phyloP scores from a whole-genome alignment of 2,329 filamentous ascomycete species.

The Ophiostoma sp. region DNA sequence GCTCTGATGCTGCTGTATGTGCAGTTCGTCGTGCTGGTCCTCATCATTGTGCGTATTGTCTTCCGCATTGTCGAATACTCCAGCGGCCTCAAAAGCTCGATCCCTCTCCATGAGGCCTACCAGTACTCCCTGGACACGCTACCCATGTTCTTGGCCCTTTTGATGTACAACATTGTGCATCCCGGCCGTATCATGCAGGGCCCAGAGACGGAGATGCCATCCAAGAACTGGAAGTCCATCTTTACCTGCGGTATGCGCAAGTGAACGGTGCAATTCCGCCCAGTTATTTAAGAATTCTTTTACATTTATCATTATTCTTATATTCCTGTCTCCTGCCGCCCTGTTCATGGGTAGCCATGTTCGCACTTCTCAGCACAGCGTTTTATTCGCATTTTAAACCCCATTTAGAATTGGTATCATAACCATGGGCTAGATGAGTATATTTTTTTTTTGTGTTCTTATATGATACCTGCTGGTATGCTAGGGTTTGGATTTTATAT shows the following conservation, averaged over 20 bases:
- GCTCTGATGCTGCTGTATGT: slow-evolving; percentile 3
- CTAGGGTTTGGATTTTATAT: too few relatives aligned
- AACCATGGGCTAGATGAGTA: too few relatives aligned
- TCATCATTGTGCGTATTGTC: not conserved
- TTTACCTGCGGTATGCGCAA: not conserved
- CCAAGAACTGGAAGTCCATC: not conserved
- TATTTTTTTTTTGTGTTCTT: too few relatives aligned
- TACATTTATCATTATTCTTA: too few relatives aligned
- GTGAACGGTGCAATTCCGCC: not conserved
- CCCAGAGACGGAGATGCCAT: not conserved
- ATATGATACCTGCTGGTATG: too few relatives aligned
- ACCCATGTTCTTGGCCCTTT: not conserved
- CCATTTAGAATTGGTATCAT: too few relatives aligned
- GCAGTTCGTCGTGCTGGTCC: not conserved
- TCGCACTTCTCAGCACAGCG: too few relatives aligned
- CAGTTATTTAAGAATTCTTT: too few relatives aligned
- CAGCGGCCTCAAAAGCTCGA: not conserved
- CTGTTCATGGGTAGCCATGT: too few relatives aligned
- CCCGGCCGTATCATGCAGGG: not conserved
- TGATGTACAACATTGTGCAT: slow-evolving; percentile 1
- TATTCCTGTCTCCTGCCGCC: too few relatives aligned
- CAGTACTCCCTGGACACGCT: not conserved
- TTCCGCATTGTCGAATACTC: not conserved
- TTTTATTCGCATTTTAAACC: too few relatives aligned
- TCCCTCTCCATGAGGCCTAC: not conserved